phyloP scores from a whole-genome alignment of 202 grass and related monocot genomes.

The Eragrostis tef region DNA sequence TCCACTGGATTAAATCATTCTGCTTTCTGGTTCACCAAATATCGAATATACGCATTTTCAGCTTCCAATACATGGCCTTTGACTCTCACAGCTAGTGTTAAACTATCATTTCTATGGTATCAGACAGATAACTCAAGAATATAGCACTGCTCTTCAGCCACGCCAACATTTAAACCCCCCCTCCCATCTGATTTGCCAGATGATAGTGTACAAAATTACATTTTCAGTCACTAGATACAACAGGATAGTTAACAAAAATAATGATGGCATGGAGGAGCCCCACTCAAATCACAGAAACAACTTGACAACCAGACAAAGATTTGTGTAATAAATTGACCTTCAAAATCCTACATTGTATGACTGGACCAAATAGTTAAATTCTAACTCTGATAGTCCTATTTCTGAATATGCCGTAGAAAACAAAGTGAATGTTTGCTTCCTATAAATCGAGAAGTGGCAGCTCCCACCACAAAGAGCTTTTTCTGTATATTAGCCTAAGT shows the following conservation, averaged over 20 bases:
- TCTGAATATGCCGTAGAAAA: neutral
- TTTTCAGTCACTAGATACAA: neutral
- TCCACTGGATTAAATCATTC: neutral
- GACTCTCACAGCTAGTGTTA: neutral
- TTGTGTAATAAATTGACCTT: neutral
- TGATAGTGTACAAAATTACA: neutral
- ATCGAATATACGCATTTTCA: conserved; percentile 2
- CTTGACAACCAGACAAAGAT: neutral
- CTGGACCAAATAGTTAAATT: neutral
- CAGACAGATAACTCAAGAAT: neutral
- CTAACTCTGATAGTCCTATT: neutral
- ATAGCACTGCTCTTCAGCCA: neutral
- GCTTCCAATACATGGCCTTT: neutral
- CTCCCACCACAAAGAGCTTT: too few species aligned
- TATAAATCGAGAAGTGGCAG: neutral
- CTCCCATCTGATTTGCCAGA: neutral
- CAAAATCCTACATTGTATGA: neutral
- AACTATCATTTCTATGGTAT: neutral
- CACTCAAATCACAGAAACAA: neutral
- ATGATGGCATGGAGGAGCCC: neutral
- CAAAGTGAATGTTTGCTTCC: conserved; percentile 6
- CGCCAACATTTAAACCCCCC: neutral
- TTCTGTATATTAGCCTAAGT: neutral
- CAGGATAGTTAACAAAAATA: neutral
- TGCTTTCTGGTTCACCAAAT: neutral